Evolutionary conservation across 805 yeast species (phyloP).

Genomic region (Candida tammaniensis): DNA sequence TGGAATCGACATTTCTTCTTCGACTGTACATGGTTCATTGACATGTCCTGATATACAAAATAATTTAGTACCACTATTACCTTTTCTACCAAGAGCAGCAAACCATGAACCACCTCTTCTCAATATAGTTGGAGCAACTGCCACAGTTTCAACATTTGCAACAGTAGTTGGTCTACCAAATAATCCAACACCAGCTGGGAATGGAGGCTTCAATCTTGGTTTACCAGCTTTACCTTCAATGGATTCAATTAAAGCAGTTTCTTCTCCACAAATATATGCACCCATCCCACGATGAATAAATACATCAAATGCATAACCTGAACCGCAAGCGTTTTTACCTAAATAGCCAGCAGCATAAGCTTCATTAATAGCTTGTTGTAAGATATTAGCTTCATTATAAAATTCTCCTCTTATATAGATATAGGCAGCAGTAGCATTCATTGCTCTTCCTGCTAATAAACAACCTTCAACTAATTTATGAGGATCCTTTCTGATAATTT

Average conservation of each 20-base stretch:
- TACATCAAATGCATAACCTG: conserved; percentile 81
- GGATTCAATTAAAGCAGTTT: conserved; percentile 84
- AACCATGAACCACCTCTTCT: conserved; percentile 92
- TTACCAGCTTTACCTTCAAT: conserved; percentile 92
- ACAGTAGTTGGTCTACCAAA: conserved; percentile 91
- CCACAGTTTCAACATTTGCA: conserved; percentile 86
- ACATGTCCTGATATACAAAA: conserved; percentile 89
- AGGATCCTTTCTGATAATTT: conserved; percentile 87
- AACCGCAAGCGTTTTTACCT: conserved; percentile 84
- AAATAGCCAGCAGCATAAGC: conserved; percentile 78
- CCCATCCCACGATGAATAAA: conserved; percentile 92
- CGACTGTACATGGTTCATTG: conserved; percentile 89
- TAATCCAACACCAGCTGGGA: conserved; percentile 91
- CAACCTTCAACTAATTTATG: conserved; percentile 93
- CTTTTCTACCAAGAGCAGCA: conserved; percentile 77
- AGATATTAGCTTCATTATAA: conserved; percentile 70
- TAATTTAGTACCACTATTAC: conserved; percentile 80
- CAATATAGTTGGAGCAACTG: conserved; percentile 86
- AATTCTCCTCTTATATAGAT: conserved; percentile 90
- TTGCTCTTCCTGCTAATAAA: conserved; percentile 82
- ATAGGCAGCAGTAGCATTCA: conserved; percentile 92
- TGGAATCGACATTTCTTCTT: conserved; percentile 92
- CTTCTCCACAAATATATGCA: conserved; percentile 91
- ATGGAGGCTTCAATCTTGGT: conserved; percentile 91
- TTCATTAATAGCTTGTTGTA: conserved; percentile 83